These are phyloP conservation scores for Garcia nutans DNA, from an alignment of 345 rosid species.

Conservation along the genomic window DNA sequence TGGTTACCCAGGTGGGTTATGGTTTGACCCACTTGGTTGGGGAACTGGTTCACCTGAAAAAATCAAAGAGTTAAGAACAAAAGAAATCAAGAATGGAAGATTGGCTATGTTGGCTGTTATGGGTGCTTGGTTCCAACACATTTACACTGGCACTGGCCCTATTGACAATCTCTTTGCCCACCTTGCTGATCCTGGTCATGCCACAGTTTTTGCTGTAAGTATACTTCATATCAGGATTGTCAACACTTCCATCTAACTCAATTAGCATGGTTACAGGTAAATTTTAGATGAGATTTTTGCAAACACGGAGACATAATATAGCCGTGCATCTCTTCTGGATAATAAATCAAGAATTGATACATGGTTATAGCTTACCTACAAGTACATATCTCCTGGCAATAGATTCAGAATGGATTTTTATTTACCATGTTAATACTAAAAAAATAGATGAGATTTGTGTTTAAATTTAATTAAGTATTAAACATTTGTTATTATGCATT, in stretches of 20 bases:
- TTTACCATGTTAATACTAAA: too few species aligned
- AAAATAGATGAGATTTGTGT: too few species aligned
- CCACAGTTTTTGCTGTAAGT: conserved; percentile 85
- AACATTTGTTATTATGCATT: conserved; percentile 11
- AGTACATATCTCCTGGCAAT: too few species aligned
- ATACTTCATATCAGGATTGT: background rate
- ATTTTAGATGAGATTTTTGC: too few species aligned
- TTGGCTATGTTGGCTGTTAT: conserved; percentile 98
- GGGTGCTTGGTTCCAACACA: conserved; percentile 99
- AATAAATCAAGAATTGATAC: too few species aligned
- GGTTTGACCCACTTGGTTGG: conserved; percentile 99
- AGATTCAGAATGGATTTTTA: too few species aligned
- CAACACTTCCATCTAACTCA: too few species aligned
- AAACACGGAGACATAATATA: too few species aligned
- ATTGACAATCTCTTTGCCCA: conserved; percentile 95
- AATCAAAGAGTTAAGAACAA: conserved; percentile 84
- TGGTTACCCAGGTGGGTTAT: conserved; percentile 97
- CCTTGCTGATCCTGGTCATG: conserved; percentile 97
- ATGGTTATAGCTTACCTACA: too few species aligned
- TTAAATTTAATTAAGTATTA: too few species aligned
- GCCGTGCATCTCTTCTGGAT: too few species aligned
- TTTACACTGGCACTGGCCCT: conserved; percentile 96
- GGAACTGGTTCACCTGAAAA: conserved; percentile 81
- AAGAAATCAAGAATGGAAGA: conserved; percentile 95
- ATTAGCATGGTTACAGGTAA: too few species aligned